Evolutionary conservation across 805 yeast genomes (phyloP).

Genomic region (Henningerozyma blattae): DNA sequence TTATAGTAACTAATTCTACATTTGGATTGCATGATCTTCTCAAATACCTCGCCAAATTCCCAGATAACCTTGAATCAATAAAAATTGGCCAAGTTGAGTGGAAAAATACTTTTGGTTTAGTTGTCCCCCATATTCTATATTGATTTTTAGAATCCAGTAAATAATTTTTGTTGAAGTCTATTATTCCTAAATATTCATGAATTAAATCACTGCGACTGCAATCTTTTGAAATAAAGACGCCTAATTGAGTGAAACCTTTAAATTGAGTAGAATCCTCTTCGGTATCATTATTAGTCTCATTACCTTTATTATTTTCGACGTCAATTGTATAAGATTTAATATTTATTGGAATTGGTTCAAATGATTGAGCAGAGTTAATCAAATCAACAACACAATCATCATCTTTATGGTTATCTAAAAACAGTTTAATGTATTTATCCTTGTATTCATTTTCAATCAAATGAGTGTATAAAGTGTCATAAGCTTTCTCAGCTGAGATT

Average conservation of each 20-base stretch:
- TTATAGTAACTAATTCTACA: constrained; percentile 45
- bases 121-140: constrained; percentile 62
- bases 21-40: constrained; percentile 72
- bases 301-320: too few relatives aligned
- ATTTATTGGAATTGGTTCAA: constrained; percentile 17
- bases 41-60: constrained; percentile 63
- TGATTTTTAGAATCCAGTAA: constrained; percentile 59
- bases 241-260: constrained; percentile 61
- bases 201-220: constrained; percentile 40
- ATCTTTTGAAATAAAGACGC: constrained; percentile 36
- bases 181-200: constrained; percentile 60
- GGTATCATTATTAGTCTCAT: too few relatives aligned
- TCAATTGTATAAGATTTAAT: constrained; percentile 52
- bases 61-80: constrained; percentile 80
- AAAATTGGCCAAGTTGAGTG: constrained; percentile 46
- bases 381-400: constrained; percentile 16
- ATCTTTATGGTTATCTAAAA: constrained; percentile 39
- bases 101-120: constrained; percentile 45
- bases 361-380: constrained; percentile 14
- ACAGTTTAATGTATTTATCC: constrained; percentile 28
- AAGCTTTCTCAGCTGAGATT: constrained; percentile 26
- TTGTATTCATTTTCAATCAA: constrained; percentile 29
- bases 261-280: constrained; percentile 53
- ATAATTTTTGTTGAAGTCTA: constrained; percentile 53
- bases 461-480: constrained; percentile 23